phyloP scores from a whole-genome alignment of 2,329 filamentous ascomycete species.

The Emergomyces orientalis region DNA sequence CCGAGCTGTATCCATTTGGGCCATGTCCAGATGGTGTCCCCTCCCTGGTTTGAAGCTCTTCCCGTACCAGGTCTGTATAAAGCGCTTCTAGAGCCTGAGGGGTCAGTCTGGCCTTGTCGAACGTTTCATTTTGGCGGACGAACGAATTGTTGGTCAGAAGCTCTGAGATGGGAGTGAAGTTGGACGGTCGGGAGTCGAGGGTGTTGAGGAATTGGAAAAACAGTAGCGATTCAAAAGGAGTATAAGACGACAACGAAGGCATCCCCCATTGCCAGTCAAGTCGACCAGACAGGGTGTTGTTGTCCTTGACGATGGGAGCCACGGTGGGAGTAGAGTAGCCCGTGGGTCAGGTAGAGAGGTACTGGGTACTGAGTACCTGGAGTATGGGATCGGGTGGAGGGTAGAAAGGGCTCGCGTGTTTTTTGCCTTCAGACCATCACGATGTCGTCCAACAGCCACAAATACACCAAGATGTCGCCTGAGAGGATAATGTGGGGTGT shows the following conservation, averaged over 20 bases:
- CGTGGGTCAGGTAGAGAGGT: not conserved
- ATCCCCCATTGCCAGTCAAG: constrained; percentile 42
- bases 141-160: constrained; percentile 64
- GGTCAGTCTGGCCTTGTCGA: constrained; percentile 63
- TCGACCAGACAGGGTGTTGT: constrained; percentile 28
- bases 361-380: not conserved
- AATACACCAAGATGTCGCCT: not conserved
- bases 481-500: not conserved
- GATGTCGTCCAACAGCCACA: not conserved
- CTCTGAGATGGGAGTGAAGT: constrained; percentile 64
- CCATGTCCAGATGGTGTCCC: constrained; percentile 24
- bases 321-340: constrained; percentile 21
- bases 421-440: constrained; percentile 5
- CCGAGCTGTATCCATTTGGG: constrained; percentile 25
- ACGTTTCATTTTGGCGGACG: constrained; percentile 59
- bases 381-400: not conserved
- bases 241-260: constrained; percentile 58
- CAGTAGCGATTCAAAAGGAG: constrained; percentile 74
- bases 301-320: constrained; percentile 28
- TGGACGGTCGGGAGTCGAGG: constrained; percentile 55
- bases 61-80: constrained; percentile 65
- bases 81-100: constrained; percentile 70
- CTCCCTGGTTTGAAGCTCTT: constrained; percentile 52
- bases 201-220: constrained; percentile 70
- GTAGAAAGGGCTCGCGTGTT: not conserved